These are phyloP conservation scores for Chaetomiaceae sp. DNA, from an alignment of 2,329 filamentous ascomycete species.

Conservation along the genomic window DNA sequence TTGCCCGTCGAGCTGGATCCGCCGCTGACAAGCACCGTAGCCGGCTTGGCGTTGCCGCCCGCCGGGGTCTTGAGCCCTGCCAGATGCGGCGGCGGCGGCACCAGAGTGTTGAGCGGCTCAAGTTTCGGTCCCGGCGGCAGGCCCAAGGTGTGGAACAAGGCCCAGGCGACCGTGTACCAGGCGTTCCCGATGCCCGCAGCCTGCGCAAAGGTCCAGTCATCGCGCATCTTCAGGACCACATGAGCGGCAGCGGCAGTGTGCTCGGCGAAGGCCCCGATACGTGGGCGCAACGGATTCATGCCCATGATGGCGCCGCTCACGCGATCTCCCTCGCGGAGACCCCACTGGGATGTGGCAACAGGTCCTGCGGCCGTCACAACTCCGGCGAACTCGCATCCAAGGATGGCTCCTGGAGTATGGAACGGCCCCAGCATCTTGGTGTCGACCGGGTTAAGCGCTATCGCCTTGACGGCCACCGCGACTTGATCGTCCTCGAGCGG, in stretches of 20 bases:
- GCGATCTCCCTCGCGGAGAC: slow-evolving; percentile 24
- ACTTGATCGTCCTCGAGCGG: no score
- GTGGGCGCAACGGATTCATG: background rate
- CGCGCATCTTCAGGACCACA: background rate
- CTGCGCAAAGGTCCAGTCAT: background rate
- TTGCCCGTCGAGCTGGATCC: slow-evolving; percentile 42
- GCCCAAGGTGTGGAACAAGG: slow-evolving; percentile 13
- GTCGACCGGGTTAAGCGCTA: slow-evolving; percentile 37
- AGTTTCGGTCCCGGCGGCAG: slow-evolving; percentile 17
- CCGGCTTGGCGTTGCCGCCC: slow-evolving; percentile 7
- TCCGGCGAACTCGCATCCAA: slow-evolving; percentile 36
- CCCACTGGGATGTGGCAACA: background rate
- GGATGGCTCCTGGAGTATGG: slow-evolving; percentile 28
- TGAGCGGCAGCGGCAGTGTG: background rate
- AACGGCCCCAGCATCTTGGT: slow-evolving; percentile 32
- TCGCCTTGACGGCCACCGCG: slow-evolving; percentile 20
- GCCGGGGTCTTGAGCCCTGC: slow-evolving; percentile 7
- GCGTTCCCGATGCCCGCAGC: background rate
- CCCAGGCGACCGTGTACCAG: background rate
- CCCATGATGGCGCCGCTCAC: slow-evolving; percentile 28
- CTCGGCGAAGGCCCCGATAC: background rate
- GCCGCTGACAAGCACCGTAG: slow-evolving; percentile 41
- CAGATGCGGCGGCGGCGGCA: slow-evolving; percentile 15
- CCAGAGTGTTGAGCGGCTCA: background rate
- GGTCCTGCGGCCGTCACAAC: slow-evolving; percentile 28